These are phyloP conservation scores for Closterium sp. DNA, from an alignment of 139 green algal genomes.

Conservation along the genomic window DNA sequence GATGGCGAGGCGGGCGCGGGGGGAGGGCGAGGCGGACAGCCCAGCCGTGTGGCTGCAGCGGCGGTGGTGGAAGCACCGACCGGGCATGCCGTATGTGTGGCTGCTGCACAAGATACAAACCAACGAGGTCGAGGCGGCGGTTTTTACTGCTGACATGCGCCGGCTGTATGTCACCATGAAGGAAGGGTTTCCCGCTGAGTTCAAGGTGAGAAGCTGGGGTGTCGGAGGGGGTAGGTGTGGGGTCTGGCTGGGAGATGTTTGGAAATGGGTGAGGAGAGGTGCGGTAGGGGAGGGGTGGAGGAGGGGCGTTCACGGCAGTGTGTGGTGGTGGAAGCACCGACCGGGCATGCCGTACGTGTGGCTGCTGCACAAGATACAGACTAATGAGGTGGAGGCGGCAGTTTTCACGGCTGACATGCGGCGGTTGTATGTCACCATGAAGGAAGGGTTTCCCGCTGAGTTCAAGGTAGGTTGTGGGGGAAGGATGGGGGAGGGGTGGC, in stretches of 20 bases:
- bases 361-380: slow-evolving; percentile 3
- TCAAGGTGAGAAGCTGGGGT: too few species aligned
- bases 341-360: slow-evolving; percentile 1
- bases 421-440: not conserved
- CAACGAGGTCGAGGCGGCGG: not conserved
- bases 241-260: too few species aligned
- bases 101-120: not conserved
- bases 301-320: too few species aligned
- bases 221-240: too few species aligned
- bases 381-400: not conserved
- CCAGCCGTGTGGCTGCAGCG: not conserved
- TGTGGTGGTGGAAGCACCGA: slow-evolving; percentile 21
- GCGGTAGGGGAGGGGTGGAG: too few species aligned
- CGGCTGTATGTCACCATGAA: slow-evolving; percentile 6
- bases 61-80: slow-evolving; percentile 19
- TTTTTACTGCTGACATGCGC: not conserved
- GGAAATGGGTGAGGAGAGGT: too few species aligned
- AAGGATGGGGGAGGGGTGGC: too few species aligned
- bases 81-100: not conserved
- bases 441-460: not conserved
- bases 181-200: not conserved
- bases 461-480: too few species aligned
- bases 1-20: not conserved
- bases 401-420: not conserved
- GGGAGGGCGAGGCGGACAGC: not conserved